Evolutionary conservation across 805 yeast species (phyloP), one percentile per base, ranked within the genome.

Genomic region (Ogataea thermomethanolica): DNA sequence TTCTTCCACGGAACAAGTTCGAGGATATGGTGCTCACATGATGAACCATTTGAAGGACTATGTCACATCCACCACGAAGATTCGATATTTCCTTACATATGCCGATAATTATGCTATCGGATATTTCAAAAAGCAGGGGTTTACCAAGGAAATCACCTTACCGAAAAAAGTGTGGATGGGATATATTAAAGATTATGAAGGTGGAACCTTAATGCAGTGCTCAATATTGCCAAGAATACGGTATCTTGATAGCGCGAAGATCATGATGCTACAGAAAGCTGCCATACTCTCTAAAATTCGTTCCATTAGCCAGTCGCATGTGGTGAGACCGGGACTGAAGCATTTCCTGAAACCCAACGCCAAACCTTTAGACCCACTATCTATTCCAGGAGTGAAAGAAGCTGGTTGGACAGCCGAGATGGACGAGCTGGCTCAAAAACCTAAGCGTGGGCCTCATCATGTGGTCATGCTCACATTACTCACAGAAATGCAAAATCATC

Each of bases 21-120:
- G 97, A 49, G 99, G 99, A 25, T 93, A 93, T 59, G 99, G 99
- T 64, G 99, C 99, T 0, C 99, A 93, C 64, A 64, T 93, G 56
- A 93, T 93, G 99, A 93, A 93, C 62, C 99, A 93, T 66, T 69
- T 93, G 52, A 93, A 93, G 58, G 99, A 93, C 64, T 93, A 91
- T 62, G 97, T 93, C 29, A 73, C 88, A 51, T 82, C 88, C 14
- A 89, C 97, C 0, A 78, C 95, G 7, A 85, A 83, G 21, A 82
- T 91, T 41, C 81, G 79, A 64, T 82, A 91, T 61, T 91, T 91
- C 58, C 64, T 91, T 47, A 91, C 98, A 1, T 91, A 93, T 66
- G 99, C 99, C 4, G 99, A 93, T 70, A 93, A 93, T 65, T 93
- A 93, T 62, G 99, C 99, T 41, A 91, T 93, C 63, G 99, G 99